Evolutionary conservation across 1,139 yeast genomes (phyloP).

Genomic region (Suhomyces ambrosiae): DNA sequence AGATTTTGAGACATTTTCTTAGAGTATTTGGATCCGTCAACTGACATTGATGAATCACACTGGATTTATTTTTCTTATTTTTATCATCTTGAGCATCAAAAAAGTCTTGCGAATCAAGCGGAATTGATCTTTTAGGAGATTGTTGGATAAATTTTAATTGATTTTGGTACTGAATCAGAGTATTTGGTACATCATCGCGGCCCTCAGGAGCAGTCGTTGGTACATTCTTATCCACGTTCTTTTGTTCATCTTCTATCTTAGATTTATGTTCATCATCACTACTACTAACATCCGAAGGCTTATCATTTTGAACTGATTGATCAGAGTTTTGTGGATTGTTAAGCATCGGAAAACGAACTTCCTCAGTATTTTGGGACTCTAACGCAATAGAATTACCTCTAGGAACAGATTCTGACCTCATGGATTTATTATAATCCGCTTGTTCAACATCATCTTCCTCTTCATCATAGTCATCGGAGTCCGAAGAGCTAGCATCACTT

Average conservation of each 20-base stretch:
- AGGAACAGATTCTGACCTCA: not conserved
- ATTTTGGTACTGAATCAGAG: constrained; percentile 10
- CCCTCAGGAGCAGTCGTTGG: constrained; percentile 4
- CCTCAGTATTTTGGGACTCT: not conserved
- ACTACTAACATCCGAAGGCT: constrained; percentile 20
- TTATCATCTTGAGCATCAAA: constrained; percentile 17
- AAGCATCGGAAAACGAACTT: not conserved
- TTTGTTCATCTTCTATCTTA: not conserved
- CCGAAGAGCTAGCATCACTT: constrained; percentile 7
- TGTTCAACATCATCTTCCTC: not conserved
- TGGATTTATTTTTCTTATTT: constrained; percentile 27
- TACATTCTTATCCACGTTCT: not conserved
- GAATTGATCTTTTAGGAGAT: constrained; percentile 13
- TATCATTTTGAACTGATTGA: constrained; percentile 13
- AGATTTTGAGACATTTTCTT: constrained; percentile 41
- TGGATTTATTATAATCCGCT: not conserved
- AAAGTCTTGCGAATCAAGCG: constrained; percentile 7
- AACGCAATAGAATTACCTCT: not conserved
- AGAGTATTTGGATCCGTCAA: constrained; percentile 37
- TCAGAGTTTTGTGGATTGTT: not conserved
- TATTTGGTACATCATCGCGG: constrained; percentile 1
- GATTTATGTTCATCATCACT: constrained; percentile 17
- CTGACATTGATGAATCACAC: constrained; percentile 47
- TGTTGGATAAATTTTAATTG: constrained; percentile 15
- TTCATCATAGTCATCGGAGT: constrained; percentile 5